Evolutionary conservation across 768 basidiomycete species (phyloP).

Genomic region (Leccinellum rugosiceps): DNA sequence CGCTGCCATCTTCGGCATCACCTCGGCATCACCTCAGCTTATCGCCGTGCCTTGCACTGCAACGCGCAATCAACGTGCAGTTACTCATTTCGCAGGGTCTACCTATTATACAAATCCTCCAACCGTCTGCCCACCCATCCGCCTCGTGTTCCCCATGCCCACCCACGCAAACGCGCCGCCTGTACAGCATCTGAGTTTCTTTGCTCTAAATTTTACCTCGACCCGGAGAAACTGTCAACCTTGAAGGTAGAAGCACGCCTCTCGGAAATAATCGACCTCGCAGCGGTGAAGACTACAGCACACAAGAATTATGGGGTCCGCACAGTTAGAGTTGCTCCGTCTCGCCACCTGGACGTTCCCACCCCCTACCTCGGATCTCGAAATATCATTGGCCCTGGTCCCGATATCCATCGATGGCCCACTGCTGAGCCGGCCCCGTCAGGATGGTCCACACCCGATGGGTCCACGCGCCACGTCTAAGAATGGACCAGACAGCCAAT

Average conservation of each 20-base stretch:
- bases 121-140: not conserved
- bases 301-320: not conserved
- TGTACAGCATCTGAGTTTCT: constrained; percentile 3
- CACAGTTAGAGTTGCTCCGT: not conserved
- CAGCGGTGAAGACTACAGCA: not conserved
- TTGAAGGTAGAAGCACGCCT: not conserved
- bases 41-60: not conserved
- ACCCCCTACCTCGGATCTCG: not conserved
- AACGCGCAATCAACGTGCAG: not conserved
- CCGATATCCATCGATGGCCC: not conserved
- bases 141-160: constrained; percentile 24
- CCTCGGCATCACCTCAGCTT: not conserved
- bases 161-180: constrained; percentile 4
- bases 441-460: not conserved
- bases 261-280: not conserved
- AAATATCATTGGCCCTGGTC: not conserved
- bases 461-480: not conserved
- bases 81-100: not conserved
- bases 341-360: not conserved
- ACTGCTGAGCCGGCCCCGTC: no score
- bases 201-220: constrained; percentile 15
- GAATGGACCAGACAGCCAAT: not conserved
- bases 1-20: not conserved
- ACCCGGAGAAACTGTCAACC: constrained; percentile 1
- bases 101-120: not conserved